These are phyloP conservation scores for Daldinia vernicosa DNA, from an alignment of 495 filamentous ascomycete species.

Conservation along the genomic window DNA sequence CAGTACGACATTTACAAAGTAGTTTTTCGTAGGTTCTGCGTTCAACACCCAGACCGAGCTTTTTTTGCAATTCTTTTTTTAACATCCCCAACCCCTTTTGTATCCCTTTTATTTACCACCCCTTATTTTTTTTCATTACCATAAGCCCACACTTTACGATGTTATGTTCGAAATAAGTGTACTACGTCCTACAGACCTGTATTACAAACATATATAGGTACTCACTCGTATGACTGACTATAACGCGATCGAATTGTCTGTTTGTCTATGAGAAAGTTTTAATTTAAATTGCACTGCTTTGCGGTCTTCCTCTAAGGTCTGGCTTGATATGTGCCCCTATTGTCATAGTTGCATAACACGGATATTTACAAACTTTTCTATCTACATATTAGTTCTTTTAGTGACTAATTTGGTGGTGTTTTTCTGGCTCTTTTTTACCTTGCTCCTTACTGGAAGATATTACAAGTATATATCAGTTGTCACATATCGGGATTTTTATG, in stretches of 20 bases:
- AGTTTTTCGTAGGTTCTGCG: constrained; percentile 11
- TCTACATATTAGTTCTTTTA: background rate
- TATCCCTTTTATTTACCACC: background rate
- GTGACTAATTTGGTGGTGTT: background rate
- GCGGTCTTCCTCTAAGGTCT: too few relatives aligned
- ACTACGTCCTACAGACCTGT: too few relatives aligned
- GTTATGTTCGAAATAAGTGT: too few relatives aligned
- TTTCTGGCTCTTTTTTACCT: too few relatives aligned
- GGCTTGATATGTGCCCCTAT: too few relatives aligned
- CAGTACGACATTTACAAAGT: background rate
- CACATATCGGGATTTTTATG: too few relatives aligned
- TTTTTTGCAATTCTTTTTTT: constrained; percentile 1
- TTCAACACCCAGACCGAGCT: background rate
- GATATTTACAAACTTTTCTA: background rate
- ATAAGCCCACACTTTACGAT: background rate
- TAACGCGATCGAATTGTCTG: too few relatives aligned
- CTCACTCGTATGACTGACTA: too few relatives aligned
- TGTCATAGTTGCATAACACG: background rate
- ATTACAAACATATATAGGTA: too few relatives aligned
- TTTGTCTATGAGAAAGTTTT: too few relatives aligned
- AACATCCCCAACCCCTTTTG: background rate
- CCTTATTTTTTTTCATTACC: background rate
- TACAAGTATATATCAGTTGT: too few relatives aligned
- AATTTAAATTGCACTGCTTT: too few relatives aligned
- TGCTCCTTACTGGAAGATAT: background rate